Conservation (phyloP, 2,329 filamentous ascomycete species). For the Xylaria sp. region DNA sequence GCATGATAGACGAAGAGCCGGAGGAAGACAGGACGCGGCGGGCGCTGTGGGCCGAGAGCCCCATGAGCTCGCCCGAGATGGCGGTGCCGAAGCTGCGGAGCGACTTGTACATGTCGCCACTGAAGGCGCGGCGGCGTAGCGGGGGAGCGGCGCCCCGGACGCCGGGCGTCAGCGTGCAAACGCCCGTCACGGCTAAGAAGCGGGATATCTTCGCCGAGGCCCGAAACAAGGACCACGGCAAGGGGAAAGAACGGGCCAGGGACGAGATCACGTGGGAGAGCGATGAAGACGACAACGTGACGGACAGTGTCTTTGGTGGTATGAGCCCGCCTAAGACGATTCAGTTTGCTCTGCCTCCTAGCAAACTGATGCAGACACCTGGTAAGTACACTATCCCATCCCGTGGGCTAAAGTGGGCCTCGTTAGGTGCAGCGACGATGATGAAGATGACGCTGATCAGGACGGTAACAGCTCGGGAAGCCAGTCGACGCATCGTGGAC, state of each 20-base stretch:
- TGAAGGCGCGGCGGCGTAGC: conserved; percentile 59
- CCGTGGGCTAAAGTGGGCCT: not conserved
- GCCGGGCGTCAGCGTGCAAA: conserved; percentile 87
- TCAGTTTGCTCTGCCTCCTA: conserved; percentile 82
- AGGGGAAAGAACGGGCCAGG: conserved; percentile 46
- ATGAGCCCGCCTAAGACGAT: conserved; percentile 95
- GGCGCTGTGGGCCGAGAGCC: conserved; percentile 65
- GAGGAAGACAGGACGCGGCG: conserved; percentile 51
- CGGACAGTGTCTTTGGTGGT: conserved; percentile 68
- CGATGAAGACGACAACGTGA: conserved; percentile 74
- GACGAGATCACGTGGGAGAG: conserved; percentile 80
- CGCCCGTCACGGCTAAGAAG: conserved; percentile 68
- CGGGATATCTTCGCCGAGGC: conserved; percentile 60
- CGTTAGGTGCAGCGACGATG: not conserved
- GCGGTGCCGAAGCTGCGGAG: conserved; percentile 84
- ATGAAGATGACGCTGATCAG: conserved; percentile 9
- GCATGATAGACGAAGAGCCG: conserved; percentile 8
- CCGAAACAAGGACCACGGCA: conserved; percentile 41
- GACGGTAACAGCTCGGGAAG: conserved; percentile 72
- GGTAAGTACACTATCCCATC: conserved; percentile 59
- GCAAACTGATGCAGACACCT: conserved; percentile 82
- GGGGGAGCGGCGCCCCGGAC: conserved; percentile 68
- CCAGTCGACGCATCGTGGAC: conserved; percentile 83
- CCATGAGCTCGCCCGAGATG: conserved; percentile 80
- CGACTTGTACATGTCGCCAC: conserved; percentile 85